Evolutionary conservation across 129 eudicot genomes (phyloP).

Genomic region (Arctium minus): DNA sequence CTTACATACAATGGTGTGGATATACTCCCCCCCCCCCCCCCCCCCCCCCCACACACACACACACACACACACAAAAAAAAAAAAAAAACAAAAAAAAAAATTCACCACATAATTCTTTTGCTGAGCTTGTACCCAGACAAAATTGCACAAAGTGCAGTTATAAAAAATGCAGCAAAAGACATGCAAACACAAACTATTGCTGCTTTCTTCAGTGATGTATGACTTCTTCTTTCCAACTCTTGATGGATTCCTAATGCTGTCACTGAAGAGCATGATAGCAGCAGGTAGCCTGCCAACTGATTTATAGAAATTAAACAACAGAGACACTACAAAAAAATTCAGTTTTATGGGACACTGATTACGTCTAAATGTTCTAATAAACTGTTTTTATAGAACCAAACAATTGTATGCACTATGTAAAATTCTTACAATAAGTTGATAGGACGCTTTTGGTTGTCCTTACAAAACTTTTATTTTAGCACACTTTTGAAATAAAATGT

Average conservation of each 20-base stretch:
- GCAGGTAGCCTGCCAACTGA: constrained; percentile 50
- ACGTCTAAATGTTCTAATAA: neutral
- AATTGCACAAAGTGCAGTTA: constrained; percentile 35
- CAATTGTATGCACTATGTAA: too few species aligned
- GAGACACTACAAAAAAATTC: neutral
- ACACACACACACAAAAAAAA: too few species aligned
- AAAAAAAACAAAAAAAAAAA: neutral
- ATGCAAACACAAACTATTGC: constrained; percentile 35
- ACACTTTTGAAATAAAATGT: too few species aligned
- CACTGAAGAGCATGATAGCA: constrained; percentile 45
- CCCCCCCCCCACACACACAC: too few species aligned
- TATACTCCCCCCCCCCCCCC: too few species aligned
- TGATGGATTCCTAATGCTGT: constrained; percentile 33
- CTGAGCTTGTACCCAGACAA: constrained; percentile 49
- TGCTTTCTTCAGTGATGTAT: constrained; percentile 33
- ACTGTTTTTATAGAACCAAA: neutral
- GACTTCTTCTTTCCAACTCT: neutral
- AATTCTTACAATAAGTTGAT: too few species aligned
- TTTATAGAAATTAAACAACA: neutral
- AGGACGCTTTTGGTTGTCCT: too few species aligned
- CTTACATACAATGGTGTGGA: too few species aligned
- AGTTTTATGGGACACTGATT: neutral
- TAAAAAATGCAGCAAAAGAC: constrained; percentile 42
- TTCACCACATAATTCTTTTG: constrained; percentile 53
- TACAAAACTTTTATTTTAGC: too few species aligned